These are phyloP conservation scores for Chaetomium fimeti DNA, from an alignment of 495 filamentous ascomycete species.

Conservation along the genomic window DNA sequence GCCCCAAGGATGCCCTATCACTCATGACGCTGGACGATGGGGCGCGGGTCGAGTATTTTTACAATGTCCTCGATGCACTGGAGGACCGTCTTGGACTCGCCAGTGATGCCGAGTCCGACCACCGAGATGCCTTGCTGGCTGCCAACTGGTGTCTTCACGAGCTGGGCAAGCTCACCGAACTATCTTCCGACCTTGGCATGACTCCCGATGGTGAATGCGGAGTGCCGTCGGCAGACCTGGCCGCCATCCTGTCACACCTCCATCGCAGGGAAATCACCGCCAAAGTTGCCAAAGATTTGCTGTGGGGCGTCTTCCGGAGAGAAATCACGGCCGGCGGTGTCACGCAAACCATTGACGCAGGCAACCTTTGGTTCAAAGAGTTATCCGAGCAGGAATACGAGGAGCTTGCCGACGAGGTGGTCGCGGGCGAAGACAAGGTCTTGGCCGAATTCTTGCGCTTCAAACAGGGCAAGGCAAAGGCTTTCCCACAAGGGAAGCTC, in stretches of 20 bases:
- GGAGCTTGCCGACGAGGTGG: constrained; percentile 50
- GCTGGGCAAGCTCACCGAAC: constrained; percentile 66
- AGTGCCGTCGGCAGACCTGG: constrained; percentile 61
- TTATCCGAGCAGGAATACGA: constrained; percentile 60
- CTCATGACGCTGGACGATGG: constrained; percentile 76
- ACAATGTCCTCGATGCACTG: constrained; percentile 64
- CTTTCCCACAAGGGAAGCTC: constrained; percentile 64
- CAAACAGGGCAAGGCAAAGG: constrained; percentile 44
- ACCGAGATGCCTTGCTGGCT: constrained; percentile 42
- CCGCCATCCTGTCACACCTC: constrained; percentile 64
- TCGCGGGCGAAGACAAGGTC: constrained; percentile 57
- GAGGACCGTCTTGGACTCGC: constrained; percentile 41
- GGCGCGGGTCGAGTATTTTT: constrained; percentile 77
- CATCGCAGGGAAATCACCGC: constrained; percentile 68
- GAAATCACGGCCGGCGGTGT: constrained; percentile 47
- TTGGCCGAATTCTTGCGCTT: constrained; percentile 68
- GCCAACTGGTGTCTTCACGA: constrained; percentile 82
- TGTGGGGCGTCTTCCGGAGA: constrained; percentile 55
- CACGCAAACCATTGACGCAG: constrained; percentile 60
- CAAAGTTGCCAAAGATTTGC: constrained; percentile 69
- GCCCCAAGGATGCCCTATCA: constrained; percentile 82
- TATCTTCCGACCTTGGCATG: constrained; percentile 40
- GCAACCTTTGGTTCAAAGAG: constrained; percentile 64
- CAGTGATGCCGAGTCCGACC: constrained; percentile 23
- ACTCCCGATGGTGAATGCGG: constrained; percentile 43